Percentiles rank a stretch among this genome's conserved stretches.
These are phyloP conservation scores for Psidium guajava DNA, from an alignment of 345 rosid genomes.

Conservation along the genomic window DNA sequence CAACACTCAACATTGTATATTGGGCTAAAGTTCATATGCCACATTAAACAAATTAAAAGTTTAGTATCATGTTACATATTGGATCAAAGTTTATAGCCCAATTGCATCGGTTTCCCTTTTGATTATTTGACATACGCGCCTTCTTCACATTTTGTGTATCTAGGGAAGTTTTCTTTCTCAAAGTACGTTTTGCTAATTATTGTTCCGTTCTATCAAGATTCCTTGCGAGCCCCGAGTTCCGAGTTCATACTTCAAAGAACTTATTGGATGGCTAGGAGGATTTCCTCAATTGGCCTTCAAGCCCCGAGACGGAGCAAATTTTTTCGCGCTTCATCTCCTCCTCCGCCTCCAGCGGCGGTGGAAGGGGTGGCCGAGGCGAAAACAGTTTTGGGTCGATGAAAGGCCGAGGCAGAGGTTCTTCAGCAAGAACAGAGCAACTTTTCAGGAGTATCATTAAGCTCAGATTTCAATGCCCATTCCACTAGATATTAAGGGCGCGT, in stretches of 20 bases:
- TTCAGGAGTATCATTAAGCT: not conserved
- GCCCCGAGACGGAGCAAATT: slow-evolving; percentile 30
- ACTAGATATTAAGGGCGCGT: not conserved
- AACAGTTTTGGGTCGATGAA: slow-evolving; percentile 1
- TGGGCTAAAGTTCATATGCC: too few relatives aligned
- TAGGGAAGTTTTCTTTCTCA: too few relatives aligned
- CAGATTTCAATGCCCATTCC: not conserved
- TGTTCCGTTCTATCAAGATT: too few relatives aligned
- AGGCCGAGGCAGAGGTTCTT: not conserved
- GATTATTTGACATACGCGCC: too few relatives aligned
- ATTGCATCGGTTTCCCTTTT: too few relatives aligned
- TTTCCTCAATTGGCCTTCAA: slow-evolving; percentile 20
- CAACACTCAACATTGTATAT: too few relatives aligned
- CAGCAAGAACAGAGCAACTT: slow-evolving; percentile 5
- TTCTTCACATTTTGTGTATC: too few relatives aligned
- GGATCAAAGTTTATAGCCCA: too few relatives aligned
- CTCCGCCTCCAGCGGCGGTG: slow-evolving; percentile 1
- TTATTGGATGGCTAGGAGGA: slow-evolving; percentile 14
- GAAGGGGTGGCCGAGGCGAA: not conserved
- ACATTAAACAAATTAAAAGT: too few relatives aligned
- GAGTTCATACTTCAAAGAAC: slow-evolving; percentile 17
- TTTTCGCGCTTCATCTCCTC: slow-evolving; percentile 9
- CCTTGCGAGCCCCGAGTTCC: slow-evolving; percentile 15
- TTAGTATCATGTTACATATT: too few relatives aligned
- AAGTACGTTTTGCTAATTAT: too few relatives aligned